phyloP scores from a whole-genome alignment of 305 asterid species.

The Salvia sclarea region DNA sequence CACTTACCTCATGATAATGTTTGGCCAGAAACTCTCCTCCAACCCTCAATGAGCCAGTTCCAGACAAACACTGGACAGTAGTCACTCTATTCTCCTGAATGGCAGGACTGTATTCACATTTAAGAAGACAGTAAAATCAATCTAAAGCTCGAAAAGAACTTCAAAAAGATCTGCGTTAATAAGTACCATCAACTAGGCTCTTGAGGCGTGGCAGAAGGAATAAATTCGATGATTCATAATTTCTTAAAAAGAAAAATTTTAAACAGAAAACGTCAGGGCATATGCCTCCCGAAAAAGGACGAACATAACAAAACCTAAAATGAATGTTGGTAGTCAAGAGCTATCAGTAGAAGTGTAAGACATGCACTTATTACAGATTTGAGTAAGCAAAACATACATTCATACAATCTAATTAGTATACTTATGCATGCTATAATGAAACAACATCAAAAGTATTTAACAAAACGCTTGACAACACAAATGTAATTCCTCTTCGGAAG shows the following conservation, averaged over 20 bases:
- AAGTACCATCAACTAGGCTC: neutral
- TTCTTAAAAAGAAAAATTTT: neutral
- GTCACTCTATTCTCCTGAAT: constrained; percentile 65
- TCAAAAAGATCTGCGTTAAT: neutral
- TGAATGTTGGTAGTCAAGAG: neutral
- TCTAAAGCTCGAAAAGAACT: constrained; percentile 6
- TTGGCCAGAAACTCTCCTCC: constrained; percentile 74
- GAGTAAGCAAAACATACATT: neutral
- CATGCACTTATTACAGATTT: neutral
- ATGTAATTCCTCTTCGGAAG: neutral
- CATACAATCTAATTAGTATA: neutral
- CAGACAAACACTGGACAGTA: constrained; percentile 77
- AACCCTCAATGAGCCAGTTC: constrained; percentile 84
- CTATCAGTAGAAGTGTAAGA: neutral
- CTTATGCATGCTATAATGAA: neutral
- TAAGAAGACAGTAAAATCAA: constrained; percentile 9
- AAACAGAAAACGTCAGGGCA: neutral
- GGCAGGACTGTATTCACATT: constrained; percentile 51
- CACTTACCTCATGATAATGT: constrained; percentile 68
- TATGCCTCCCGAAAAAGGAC: neutral
- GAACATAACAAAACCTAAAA: neutral
- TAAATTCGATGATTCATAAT: neutral
- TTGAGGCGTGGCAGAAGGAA: neutral
- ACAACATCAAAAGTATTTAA: constrained; percentile 10
- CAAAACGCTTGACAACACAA: neutral